These are phyloP conservation scores for Kodamaea restingae DNA, from an alignment of 805 yeast species.

Conservation along the genomic window DNA sequence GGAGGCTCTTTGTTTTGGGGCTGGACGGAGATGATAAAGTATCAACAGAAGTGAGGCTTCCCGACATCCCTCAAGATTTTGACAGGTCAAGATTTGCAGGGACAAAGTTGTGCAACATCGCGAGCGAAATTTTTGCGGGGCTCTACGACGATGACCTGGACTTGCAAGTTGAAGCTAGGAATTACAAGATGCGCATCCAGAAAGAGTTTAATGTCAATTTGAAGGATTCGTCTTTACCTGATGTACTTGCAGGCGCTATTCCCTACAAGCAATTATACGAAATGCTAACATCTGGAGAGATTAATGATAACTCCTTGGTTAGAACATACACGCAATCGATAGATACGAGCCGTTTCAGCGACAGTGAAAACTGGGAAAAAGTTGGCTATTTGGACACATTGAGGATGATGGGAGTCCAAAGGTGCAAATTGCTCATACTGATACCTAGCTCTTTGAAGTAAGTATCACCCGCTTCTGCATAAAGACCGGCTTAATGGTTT, in stretches of 20 bases:
- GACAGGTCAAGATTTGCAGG: conserved; percentile 4
- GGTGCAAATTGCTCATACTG: neutral
- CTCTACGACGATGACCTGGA: neutral
- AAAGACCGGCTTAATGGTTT: too few relatives aligned
- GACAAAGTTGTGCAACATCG: conserved; percentile 15
- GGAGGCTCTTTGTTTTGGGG: conserved; percentile 29
- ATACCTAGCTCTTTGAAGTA: neutral
- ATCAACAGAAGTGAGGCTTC: neutral
- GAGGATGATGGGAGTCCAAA: conserved; percentile 5
- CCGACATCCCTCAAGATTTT: neutral
- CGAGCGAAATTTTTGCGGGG: conserved; percentile 17
- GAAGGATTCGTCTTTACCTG: conserved; percentile 25
- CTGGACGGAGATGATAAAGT: neutral
- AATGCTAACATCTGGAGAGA: conserved; percentile 25
- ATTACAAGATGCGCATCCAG: conserved; percentile 12
- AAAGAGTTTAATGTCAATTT: conserved; percentile 12
- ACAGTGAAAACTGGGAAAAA: neutral
- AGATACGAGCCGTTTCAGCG: neutral
- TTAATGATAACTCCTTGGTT: conserved; percentile 13
- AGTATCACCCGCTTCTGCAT: neutral
- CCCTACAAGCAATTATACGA: conserved; percentile 45
- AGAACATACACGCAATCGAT: neutral
- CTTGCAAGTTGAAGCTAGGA: conserved; percentile 18
- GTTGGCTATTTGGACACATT: conserved; percentile 4
- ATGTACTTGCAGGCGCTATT: conserved; percentile 48